Conservation (phyloP, 2,329 filamentous ascomycete species). For the Escovopsis weberi region DNA sequence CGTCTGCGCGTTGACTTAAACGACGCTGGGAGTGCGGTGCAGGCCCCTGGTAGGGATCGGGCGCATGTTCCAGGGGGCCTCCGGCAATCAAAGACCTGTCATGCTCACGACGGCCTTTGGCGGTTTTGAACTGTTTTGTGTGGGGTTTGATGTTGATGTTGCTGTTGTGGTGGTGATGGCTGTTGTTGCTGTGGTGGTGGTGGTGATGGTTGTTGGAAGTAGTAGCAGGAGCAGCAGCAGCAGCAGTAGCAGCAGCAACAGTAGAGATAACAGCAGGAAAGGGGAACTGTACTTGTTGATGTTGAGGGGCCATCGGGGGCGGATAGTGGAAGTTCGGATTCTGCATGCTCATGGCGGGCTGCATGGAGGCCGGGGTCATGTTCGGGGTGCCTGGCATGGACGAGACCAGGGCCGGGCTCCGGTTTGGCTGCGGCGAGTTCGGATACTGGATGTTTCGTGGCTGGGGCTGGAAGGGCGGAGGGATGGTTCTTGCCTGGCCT, state of each 20-base stretch:
- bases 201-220: neutral
- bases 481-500: slow-evolving; percentile 38
- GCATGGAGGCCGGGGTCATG: slow-evolving; percentile 45
- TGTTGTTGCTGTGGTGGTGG: too few species aligned
- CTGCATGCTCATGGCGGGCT: slow-evolving; percentile 46
- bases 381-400: slow-evolving; percentile 56
- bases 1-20: slow-evolving; percentile 31
- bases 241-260: too few species aligned
- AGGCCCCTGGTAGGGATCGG: slow-evolving; percentile 20
- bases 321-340: slow-evolving; percentile 47
- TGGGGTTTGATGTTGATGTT: slow-evolving; percentile 21
- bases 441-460: slow-evolving; percentile 31
- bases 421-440: slow-evolving; percentile 51
- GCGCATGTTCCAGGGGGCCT: slow-evolving; percentile 23
- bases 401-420: slow-evolving; percentile 51
- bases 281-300: slow-evolving; percentile 45
- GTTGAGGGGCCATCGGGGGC: slow-evolving; percentile 42
- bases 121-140: slow-evolving; percentile 30
- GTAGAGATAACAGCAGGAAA: slow-evolving; percentile 16
- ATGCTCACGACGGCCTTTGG: slow-evolving; percentile 29
- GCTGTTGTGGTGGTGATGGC: neutral
- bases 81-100: slow-evolving; percentile 29
- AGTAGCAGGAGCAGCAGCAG: too few species aligned
- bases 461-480: slow-evolving; percentile 31
- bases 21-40: slow-evolving; percentile 24